A percentile compares a stretch with the other conserved stretches of the same genome.
Conservation (phyloP, 225 moss, liverwort and hornwort species). For the Polytrichum formosum region DNA sequence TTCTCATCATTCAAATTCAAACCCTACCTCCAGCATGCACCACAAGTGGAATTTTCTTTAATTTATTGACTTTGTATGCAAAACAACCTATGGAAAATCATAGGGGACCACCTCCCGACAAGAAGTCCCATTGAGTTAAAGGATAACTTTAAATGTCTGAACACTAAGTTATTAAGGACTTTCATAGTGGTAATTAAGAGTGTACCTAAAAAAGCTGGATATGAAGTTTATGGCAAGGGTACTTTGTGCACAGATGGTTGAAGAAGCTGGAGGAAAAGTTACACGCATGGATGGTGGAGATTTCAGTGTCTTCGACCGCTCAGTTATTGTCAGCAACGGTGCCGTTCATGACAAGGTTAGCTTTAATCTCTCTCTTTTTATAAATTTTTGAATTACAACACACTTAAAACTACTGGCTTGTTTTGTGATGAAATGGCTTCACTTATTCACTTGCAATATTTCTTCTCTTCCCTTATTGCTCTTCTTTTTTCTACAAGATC, state of each 20-base stretch:
- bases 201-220: background rate
- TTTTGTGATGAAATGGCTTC: too few relatives aligned
- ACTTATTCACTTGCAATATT: background rate
- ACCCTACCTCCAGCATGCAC: too few relatives aligned
- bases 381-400: too few relatives aligned
- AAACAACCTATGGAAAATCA: too few relatives aligned
- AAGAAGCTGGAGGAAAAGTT: slow-evolving; percentile 96
- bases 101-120: too few relatives aligned
- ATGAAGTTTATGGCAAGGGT: background rate
- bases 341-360: slow-evolving; percentile 75
- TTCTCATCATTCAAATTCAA: too few relatives aligned
- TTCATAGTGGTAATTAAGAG: background rate
- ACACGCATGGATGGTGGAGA: slow-evolving; percentile 89
- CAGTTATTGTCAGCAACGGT: slow-evolving; percentile 86
- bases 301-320: slow-evolving; percentile 84
- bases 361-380: background rate
- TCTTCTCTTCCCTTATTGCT: background rate
- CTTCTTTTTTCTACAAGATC: background rate
- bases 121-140: too few relatives aligned
- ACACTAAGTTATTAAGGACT: too few relatives aligned
- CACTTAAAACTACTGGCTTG: too few relatives aligned
- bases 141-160: too few relatives aligned
- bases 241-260: slow-evolving; percentile 63
- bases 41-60: too few relatives aligned
- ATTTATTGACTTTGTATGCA: too few relatives aligned